Evolutionary conservation across 2,329 filamentous ascomycete genomes (phyloP).

Genomic region (Pochonia chlamydosporia): DNA sequence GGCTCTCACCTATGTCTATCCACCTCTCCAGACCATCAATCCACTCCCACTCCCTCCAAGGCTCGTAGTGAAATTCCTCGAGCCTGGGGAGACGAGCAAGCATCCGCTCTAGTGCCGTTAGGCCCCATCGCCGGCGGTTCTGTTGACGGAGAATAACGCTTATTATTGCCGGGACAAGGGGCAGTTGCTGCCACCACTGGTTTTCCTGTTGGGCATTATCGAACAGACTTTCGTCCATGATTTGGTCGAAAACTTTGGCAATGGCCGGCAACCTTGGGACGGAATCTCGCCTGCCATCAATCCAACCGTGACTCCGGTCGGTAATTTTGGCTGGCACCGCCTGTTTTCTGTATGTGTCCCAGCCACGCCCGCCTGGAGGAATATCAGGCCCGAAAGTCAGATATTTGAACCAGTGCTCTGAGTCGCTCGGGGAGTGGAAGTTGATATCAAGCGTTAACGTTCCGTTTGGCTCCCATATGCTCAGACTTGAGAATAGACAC

Average conservation of each 20-base stretch:
- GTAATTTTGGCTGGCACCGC: too few species aligned
- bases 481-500: slow-evolving; percentile 24
- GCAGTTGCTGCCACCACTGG: slow-evolving; percentile 27
- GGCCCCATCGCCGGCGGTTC: slow-evolving; percentile 29
- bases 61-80: slow-evolving; percentile 31
- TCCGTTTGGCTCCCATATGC: slow-evolving; percentile 22
- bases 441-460: slow-evolving; percentile 30
- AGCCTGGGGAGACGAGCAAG: slow-evolving; percentile 28
- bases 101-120: slow-evolving; percentile 23
- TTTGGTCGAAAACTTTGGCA: slow-evolving; percentile 18
- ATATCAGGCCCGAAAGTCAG: slow-evolving; percentile 18
- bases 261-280: too few species aligned
- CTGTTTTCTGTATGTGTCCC: too few species aligned
- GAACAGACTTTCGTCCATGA: slow-evolving; percentile 24
- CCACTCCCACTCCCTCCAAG: slow-evolving; percentile 27
- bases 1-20: slow-evolving; percentile 23
- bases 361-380: too few species aligned
- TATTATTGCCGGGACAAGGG: slow-evolving; percentile 25
- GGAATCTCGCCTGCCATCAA: slow-evolving; percentile 10
- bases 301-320: slow-evolving; percentile 15
- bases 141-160: slow-evolving; percentile 31
- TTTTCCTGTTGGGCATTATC: slow-evolving; percentile 19
- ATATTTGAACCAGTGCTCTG: slow-evolving; percentile 30
- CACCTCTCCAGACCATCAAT: slow-evolving; percentile 14
- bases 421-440: slow-evolving; percentile 31